Conservation (phyloP, 495 filamentous ascomycete species). For the Trypethelium eluteriae region DNA sequence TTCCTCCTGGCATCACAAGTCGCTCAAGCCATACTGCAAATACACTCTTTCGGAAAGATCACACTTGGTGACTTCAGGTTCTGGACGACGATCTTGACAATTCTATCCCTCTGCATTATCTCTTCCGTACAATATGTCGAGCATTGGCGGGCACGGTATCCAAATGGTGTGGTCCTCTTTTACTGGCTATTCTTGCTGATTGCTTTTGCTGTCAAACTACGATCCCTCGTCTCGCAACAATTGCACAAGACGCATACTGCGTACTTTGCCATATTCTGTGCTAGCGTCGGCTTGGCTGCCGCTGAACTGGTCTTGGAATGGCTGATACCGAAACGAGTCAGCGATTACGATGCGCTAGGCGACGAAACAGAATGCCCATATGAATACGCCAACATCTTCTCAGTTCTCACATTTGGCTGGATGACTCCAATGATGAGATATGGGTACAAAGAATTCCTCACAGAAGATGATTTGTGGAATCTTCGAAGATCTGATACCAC, state of each 20-base stretch:
- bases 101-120: constrained; percentile 72
- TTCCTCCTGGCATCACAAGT: constrained; percentile 59
- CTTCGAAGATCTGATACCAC: constrained; percentile 76
- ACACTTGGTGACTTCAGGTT: constrained; percentile 83
- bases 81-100: constrained; percentile 71
- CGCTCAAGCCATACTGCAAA: constrained; percentile 70
- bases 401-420: constrained; percentile 90
- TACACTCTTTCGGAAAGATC: constrained; percentile 56
- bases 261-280: constrained; percentile 73
- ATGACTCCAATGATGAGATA: constrained; percentile 98
- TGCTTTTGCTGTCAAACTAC: constrained; percentile 73
- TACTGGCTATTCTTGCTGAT: constrained; percentile 93
- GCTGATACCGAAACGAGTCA: constrained; percentile 79
- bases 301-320: constrained; percentile 81
- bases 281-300: constrained; percentile 63
- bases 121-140: constrained; percentile 88
- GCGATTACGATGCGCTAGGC: constrained; percentile 73
- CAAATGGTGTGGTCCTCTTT: constrained; percentile 88
- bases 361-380: constrained; percentile 88
- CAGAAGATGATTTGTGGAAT: constrained; percentile 95
- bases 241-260: constrained; percentile 55
- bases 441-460: constrained; percentile 85
- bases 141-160: constrained; percentile 77
- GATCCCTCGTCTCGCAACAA: constrained; percentile 73
- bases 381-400: constrained; percentile 92